Percentiles rank a stretch among this genome's conserved stretches.
Conservation (phyloP, 1,139 yeast species). For the Nakaseomyces delphensis region DNA sequence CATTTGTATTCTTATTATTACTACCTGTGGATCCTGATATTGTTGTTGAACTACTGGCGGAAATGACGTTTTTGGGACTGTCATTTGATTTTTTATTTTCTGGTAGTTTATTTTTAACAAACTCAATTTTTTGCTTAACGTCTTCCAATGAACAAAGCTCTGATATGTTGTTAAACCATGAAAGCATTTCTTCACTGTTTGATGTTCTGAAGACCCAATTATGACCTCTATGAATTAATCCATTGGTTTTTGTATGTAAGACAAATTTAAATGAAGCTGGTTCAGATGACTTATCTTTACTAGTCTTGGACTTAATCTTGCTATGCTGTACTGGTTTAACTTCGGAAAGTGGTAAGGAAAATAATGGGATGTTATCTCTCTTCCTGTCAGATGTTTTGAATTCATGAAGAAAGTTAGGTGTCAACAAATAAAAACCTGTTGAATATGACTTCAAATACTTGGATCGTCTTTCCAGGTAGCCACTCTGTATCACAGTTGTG, state of each 20-base stretch:
- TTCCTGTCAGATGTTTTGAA: constrained; percentile 77
- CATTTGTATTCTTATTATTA: constrained; percentile 5
- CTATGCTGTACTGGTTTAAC: constrained; percentile 79
- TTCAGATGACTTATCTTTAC: constrained; percentile 21
- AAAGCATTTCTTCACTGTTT: constrained; percentile 65
- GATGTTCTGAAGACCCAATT: constrained; percentile 90
- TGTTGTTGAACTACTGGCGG: constrained; percentile 7
- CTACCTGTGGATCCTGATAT: constrained; percentile 5
- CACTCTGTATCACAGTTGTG: constrained; percentile 65
- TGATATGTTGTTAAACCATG: constrained; percentile 76
- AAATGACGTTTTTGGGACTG: neutral
- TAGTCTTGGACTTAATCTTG: constrained; percentile 57
- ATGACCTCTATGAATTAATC: constrained; percentile 65
- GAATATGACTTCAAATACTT: constrained; percentile 85
- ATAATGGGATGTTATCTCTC: constrained; percentile 76
- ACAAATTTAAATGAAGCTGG: constrained; percentile 6
- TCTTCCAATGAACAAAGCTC: constrained; percentile 37
- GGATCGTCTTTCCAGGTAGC: constrained; percentile 79
- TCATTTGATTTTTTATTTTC: constrained; percentile 13
- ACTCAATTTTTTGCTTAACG: constrained; percentile 24
- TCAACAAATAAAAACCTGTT: constrained; percentile 82
- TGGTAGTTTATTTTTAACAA: constrained; percentile 18
- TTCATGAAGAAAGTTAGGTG: constrained; percentile 84
- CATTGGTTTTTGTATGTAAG: constrained; percentile 32
- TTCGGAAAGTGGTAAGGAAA: constrained; percentile 75